Base-by-base conservation (phyloP, 2,329 filamentous ascomycete species). In the Albifimbria verrucaria region DNA sequence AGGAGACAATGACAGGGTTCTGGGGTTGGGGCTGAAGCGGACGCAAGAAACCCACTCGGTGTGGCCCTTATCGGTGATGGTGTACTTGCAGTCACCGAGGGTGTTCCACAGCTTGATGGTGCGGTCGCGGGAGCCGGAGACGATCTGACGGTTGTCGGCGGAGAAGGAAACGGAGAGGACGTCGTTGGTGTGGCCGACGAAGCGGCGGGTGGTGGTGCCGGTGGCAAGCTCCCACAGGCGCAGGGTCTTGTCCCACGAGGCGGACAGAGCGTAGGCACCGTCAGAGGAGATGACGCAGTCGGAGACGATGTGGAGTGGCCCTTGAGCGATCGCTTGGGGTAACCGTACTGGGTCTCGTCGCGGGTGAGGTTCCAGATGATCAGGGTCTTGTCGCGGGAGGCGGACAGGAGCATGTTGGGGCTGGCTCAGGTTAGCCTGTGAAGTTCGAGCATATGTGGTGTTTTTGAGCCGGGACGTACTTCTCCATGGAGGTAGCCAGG, bases 31-130 rank as follows among this genome's bases (percentile, higher is more conserved):
- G 81, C 90, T 95, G 90, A 99, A 99, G 79, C 94, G 89, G 68
- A 99, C 94, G 84, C 93, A 97, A 61, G 93, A 97, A 68, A 96
- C 94, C 94, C 94, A 99, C 80, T 99, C 94, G 79, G 91, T 91
- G 86, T 99, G 94, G 76, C 94, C 94, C 89, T 99, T 99, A 77
- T 99, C 94, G 80, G 91, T 96, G 85, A 99, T 97, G 83, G 93
- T 99, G 88, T 87, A 99, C 86, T 99, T 99, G 92, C 94, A 99
- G 87, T 99, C 94, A 80, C 94, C 94, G 65, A 99, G 91, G 69
- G 94, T 99, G 86, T 99, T 99, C 94, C 94, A 99, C 71, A 99
- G 88, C 90, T 97, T 99, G 86, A 99, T 97, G 73, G 90, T 91
- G 77, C 92, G 89, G 85, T 99, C 94, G 77, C 94, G 92, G 63